Base-by-base conservation (phyloP, 345 rosid species). In the Lepidium aucheri region DNA sequence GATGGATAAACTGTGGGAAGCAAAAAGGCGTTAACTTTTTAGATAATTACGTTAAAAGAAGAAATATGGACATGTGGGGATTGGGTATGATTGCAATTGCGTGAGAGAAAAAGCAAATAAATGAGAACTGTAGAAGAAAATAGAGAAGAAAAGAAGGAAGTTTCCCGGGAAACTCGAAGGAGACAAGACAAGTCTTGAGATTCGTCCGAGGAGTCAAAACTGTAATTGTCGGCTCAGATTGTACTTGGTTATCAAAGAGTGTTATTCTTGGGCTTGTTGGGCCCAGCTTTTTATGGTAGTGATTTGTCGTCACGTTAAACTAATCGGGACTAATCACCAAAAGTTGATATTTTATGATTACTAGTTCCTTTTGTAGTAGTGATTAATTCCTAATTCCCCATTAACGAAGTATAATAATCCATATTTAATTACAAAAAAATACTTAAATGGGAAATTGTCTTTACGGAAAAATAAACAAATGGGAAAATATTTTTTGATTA, bases 151-250 rank as follows among this genome's bases (percentile, higher is more conserved):
- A 7, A 18, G 53, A 14, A 64, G 41, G 32, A 64, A 41, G 63
- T 63, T 46, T 55, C 62, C 16, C 14, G 55, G 68, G 55, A 61
- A 52, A 70, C 55, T 42, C 53, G 36, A 55, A 8, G 75, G 70
- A 5, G 70, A 72, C 76, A 72, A 65, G 65, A 72, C 42, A 46
- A 57, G 70, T 56, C 66, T 34, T 57, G 33, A 11, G 76, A 64
- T 65, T 65, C 32, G 66, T 65, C 66, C 71, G 60, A 72, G 66
- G 69, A 55, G 64, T 55, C 75, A 55, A 71, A 46, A 30, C 57
- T 62, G 5, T 14, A 44, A 12, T 54, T 63, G 75, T 70, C 69
- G 32, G 69, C 69, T 72, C 53, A 10, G 42, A 39, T 65, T 49
- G 63, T 63, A 70, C 69, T 45, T 28, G 63, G 43, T 70, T 24